phyloP scores from a whole-genome alignment of 2,329 filamentous ascomycete species.

The Tolypocladium cylindrosporum region DNA sequence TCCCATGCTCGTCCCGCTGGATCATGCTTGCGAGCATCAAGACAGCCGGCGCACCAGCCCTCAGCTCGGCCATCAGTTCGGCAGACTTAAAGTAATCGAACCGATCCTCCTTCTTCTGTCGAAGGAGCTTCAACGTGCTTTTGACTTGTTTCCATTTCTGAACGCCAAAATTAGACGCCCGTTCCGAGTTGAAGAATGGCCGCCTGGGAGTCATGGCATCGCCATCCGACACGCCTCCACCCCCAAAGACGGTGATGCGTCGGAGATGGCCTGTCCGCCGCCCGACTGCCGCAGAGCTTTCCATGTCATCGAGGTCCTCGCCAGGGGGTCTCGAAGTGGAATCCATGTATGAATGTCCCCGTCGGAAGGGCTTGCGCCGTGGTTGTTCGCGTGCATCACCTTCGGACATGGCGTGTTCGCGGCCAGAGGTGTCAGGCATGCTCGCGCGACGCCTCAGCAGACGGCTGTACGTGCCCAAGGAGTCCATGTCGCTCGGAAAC shows the following conservation, averaged over 20 bases:
- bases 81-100: slow-evolving; percentile 94
- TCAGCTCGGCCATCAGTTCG: slow-evolving; percentile 88
- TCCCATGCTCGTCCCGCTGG: slow-evolving; percentile 90
- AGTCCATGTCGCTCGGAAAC: slow-evolving; percentile 29
- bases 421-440: slow-evolving; percentile 49
- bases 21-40: slow-evolving; percentile 96
- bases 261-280: slow-evolving; percentile 54
- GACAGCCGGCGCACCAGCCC: slow-evolving; percentile 85
- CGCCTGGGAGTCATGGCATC: slow-evolving; percentile 47
- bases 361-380: slow-evolving; percentile 39
- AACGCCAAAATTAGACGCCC: slow-evolving; percentile 62
- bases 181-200: slow-evolving; percentile 52
- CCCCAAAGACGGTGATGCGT: slow-evolving; percentile 55
- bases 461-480: slow-evolving; percentile 30
- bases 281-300: slow-evolving; percentile 34
- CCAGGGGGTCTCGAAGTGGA: slow-evolving; percentile 36
- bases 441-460: slow-evolving; percentile 56
- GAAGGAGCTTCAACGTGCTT: slow-evolving; percentile 69
- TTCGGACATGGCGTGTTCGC: slow-evolving; percentile 60
- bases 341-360: slow-evolving; percentile 49
- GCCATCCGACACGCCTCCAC: slow-evolving; percentile 54
- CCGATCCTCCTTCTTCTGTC: slow-evolving; percentile 74
- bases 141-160: slow-evolving; percentile 93
- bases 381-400: slow-evolving; percentile 60
- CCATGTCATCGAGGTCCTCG: slow-evolving; percentile 41